Base-by-base conservation (phyloP, 768 basidiomycete species). In the Mycena floridula region DNA sequence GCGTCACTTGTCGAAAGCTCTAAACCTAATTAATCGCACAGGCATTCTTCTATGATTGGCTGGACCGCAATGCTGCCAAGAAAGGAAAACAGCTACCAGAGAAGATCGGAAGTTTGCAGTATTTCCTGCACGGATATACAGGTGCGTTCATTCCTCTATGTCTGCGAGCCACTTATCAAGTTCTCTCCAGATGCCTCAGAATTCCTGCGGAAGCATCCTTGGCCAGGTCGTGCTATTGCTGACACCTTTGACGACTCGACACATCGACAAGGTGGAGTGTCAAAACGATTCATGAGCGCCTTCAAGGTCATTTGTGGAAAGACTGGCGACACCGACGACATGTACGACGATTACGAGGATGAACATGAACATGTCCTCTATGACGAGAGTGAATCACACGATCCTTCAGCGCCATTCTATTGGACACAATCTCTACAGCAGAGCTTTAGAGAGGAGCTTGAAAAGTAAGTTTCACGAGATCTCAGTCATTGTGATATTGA, bases 1-100 rank as follows among this genome's bases (percentile, higher is more conserved):
- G 7, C 20, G 7, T 36, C 3, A 42, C 49, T 48, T 32, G 22
- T 16, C 28, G 28, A 32, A 32, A 9, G 28, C 12, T 15, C 36
- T n/a, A n/a, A n/a, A n/a, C n/a, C 53, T 26, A 46, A 42, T 15
- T 45, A 25, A 25, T 36, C 12, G 40, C 12, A 24, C 18, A 90
- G 80, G 86, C 89, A 5, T 95, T 95, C 63, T 95, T 88, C 62
- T 95, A 94, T 53, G 88, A 91, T 55, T 94, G 89, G 89, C 66
- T 91, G 23, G 91, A 94, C 54, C 72, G 89, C 47, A 87, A 67
- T 56, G 86, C 78, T 4, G 75, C 75, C 8, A 92, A 89, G 66
- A 90, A 92, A 54, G 88, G 86, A 5, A 89, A 90, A 56, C 73
- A 76, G 1, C 61, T 93, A 16, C 89, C 89, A 20, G 88, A 87